Percentiles rank a stretch among this genome's conserved stretches.
Conservation (phyloP, 768 basidiomycete genomes). For the Suillus cothurnatus region DNA sequence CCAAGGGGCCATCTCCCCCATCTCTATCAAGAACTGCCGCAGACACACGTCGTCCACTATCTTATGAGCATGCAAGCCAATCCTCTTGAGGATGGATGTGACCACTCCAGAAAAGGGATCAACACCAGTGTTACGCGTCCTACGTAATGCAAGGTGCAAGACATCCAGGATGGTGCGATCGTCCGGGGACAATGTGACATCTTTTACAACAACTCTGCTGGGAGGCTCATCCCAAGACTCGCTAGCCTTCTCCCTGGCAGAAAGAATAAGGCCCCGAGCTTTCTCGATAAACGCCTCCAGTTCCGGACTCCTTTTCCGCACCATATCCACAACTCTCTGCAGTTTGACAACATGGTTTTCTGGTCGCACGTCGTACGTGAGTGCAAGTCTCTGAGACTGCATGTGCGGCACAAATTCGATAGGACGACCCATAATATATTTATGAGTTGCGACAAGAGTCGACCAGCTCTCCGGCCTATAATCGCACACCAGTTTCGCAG, state of each 20-base stretch:
- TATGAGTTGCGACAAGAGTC: slow-evolving; percentile 58
- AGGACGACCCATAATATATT: slow-evolving; percentile 58
- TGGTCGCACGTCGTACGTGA: slow-evolving; percentile 67
- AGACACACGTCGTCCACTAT: slow-evolving; percentile 34
- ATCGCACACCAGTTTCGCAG: slow-evolving; percentile 45
- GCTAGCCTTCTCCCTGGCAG: slow-evolving; percentile 31
- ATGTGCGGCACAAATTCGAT: slow-evolving; percentile 54
- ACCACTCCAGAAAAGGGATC: slow-evolving; percentile 62
- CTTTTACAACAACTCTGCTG: slow-evolving; percentile 28
- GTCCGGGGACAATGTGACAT: slow-evolving; percentile 46
- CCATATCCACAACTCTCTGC: slow-evolving; percentile 49
- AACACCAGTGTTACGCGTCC: slow-evolving; percentile 48
- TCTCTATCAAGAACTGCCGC: slow-evolving; percentile 57
- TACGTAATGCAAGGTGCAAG: slow-evolving; percentile 55
- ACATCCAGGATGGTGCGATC: slow-evolving; percentile 64
- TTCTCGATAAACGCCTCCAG: slow-evolving; percentile 54
- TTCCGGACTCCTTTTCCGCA: slow-evolving; percentile 39
- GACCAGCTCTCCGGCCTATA: slow-evolving; percentile 30
- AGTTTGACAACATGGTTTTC: slow-evolving; percentile 54
- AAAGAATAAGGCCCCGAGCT: slow-evolving; percentile 44
- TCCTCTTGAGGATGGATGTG: slow-evolving; percentile 57
- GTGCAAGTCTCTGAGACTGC: slow-evolving; percentile 46
- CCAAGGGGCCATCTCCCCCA: slow-evolving; percentile 84
- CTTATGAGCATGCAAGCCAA: slow-evolving; percentile 41
- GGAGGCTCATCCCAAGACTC: slow-evolving; percentile 35